Evolutionary conservation across 148 eudicot genomes (phyloP).

Genomic region (Vaccinium vitisidaea): DNA sequence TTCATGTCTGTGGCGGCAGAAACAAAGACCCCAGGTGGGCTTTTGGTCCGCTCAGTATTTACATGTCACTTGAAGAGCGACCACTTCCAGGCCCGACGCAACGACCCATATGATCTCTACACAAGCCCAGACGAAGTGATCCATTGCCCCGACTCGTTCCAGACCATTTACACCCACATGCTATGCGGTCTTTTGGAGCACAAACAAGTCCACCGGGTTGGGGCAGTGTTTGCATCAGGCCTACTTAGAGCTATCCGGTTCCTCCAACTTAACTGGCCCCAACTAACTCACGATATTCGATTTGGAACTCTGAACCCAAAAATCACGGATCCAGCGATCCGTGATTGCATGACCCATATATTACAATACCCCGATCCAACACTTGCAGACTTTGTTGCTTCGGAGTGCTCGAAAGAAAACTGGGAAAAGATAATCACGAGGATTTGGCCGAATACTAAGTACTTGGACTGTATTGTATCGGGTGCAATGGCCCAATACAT

Average conservation of each 20-base stretch:
- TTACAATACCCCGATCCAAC: constrained; percentile 47
- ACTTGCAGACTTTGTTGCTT: constrained; percentile 38
- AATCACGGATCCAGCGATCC: constrained; percentile 44
- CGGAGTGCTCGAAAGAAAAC: constrained; percentile 47
- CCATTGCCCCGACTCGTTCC: constrained; percentile 63
- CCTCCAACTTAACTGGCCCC: constrained; percentile 50
- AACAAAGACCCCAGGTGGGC: constrained; percentile 69
- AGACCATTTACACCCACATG: constrained; percentile 88
- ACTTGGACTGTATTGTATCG: constrained; percentile 60
- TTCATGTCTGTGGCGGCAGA: constrained; percentile 63
- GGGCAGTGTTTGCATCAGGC: constrained; percentile 84
- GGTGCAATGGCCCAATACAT: constrained; percentile 71
- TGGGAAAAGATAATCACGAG: constrained; percentile 69
- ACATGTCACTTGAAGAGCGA: constrained; percentile 70
- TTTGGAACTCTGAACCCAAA: constrained; percentile 41
- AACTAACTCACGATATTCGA: constrained; percentile 50
- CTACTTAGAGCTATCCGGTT: constrained; percentile 78
- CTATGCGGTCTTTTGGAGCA: constrained; percentile 64
- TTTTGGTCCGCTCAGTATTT: constrained; percentile 63
- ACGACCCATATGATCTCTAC: constrained; percentile 59
- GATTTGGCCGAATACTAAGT: constrained; percentile 83
- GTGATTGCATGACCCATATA: constrained; percentile 34
- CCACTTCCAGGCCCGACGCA: constrained; percentile 51
- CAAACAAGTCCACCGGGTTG: constrained; percentile 52
- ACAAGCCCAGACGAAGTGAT: constrained; percentile 74